These are phyloP conservation scores for Sclerotinia spermophila DNA, from an alignment of 2,329 filamentous ascomycete genomes.

Conservation along the genomic window DNA sequence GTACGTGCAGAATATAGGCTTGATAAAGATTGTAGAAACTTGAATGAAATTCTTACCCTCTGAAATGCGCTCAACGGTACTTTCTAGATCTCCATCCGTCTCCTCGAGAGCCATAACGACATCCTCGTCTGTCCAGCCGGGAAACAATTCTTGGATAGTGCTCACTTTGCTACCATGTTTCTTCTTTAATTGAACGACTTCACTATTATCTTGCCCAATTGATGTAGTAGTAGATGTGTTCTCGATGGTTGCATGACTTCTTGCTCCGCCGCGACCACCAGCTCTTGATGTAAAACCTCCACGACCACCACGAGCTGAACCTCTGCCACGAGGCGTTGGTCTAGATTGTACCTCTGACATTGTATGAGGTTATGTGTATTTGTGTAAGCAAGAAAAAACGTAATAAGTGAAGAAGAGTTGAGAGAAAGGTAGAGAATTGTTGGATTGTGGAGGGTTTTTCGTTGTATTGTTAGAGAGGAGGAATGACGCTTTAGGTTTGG, in stretches of 20 bases:
- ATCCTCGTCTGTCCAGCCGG: conserved; percentile 93
- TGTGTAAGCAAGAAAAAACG: conserved; percentile 27
- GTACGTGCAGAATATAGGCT: neutral
- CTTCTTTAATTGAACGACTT: conserved; percentile 89
- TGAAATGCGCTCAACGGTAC: conserved; percentile 73
- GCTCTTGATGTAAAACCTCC: conserved; percentile 68
- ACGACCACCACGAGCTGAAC: conserved; percentile 81
- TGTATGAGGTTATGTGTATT: conserved; percentile 29
- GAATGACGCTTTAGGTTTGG: conserved; percentile 19
- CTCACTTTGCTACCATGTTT: conserved; percentile 76
- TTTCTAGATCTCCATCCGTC: conserved; percentile 72
- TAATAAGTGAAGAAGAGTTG: conserved; percentile 23
- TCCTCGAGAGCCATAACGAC: conserved; percentile 91
- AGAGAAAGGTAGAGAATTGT: conserved; percentile 19
- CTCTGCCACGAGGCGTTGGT: conserved; percentile 83
- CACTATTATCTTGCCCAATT: conserved; percentile 73
- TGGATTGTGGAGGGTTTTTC: conserved; percentile 16
- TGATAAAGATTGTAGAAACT: neutral
- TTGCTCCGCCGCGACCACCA: conserved; percentile 62
- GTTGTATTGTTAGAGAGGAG: neutral
- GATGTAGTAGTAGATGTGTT: conserved; percentile 55
- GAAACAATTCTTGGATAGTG: conserved; percentile 88
- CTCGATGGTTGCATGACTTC: conserved; percentile 67
- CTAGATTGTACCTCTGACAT: conserved; percentile 92
- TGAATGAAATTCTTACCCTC: conserved; percentile 55